phyloP scores from a whole-genome alignment of 495 filamentous ascomycete species.

The Aspergillus funiculosus region DNA sequence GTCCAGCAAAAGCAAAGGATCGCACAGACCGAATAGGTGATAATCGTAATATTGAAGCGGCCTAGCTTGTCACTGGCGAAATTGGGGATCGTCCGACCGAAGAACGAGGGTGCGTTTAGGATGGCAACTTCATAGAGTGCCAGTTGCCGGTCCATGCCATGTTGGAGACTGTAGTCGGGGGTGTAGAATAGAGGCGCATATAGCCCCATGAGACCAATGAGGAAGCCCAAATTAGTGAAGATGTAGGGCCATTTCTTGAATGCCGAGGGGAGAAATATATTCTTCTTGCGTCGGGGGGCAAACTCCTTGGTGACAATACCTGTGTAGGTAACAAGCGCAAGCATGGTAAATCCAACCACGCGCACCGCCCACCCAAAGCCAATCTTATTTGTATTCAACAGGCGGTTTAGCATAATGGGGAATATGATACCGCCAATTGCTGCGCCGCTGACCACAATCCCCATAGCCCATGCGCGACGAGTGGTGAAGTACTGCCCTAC shows the following conservation, averaged over 20 bases:
- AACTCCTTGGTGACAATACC: conserved; percentile 25
- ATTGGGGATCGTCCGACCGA: conserved; percentile 20
- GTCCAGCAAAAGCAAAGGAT: conserved; percentile 12
- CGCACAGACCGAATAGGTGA: conserved; percentile 6
- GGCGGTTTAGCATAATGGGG: conserved; percentile 21
- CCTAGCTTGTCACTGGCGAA: conserved; percentile 21
- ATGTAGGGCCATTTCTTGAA: conserved; percentile 14
- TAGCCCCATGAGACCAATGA: conserved; percentile 14
- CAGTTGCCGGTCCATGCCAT: conserved; percentile 12
- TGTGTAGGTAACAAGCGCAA: conserved; percentile 38
- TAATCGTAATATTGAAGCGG: conserved; percentile 17
- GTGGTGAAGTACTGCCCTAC: conserved; percentile 32
- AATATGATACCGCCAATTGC: conserved; percentile 28
- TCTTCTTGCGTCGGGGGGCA: conserved; percentile 6
- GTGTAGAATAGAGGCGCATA: conserved; percentile 24
- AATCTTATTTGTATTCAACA: conserved; percentile 18
- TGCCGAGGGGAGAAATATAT: conserved; percentile 5
- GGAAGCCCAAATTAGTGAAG: conserved; percentile 11
- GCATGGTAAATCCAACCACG: conserved; percentile 60
- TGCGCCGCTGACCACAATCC: conserved; percentile 29
- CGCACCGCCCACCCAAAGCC: conserved; percentile 57
- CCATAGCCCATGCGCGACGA: conserved; percentile 27
- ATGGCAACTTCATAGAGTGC: conserved; percentile 19
- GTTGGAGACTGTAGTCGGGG: conserved; percentile 12
- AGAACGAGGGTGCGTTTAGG: conserved; percentile 20